Conservation (phyloP, 2,329 filamentous ascomycete genomes). For the Emericellopsis atlantica region DNA sequence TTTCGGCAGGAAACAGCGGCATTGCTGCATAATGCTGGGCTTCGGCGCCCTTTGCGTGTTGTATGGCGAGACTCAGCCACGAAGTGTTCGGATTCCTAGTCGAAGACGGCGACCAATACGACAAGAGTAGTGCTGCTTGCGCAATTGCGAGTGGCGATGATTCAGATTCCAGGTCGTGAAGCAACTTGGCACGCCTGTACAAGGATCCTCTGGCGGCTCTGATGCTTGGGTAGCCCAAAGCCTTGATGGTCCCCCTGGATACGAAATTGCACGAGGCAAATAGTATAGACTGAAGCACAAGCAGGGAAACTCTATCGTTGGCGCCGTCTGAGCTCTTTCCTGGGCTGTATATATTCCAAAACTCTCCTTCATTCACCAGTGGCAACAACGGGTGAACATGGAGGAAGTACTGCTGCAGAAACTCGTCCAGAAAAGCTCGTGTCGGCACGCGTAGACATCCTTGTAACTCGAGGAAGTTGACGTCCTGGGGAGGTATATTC, state of each 20-base stretch:
- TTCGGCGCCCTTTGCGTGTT: conserved; percentile 32
- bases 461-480: conserved; percentile 31
- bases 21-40: conserved; percentile 26
- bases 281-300: conserved; percentile 31
- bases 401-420: conserved; percentile 33
- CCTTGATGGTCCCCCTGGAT: conserved; percentile 23
- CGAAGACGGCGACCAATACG: conserved; percentile 24
- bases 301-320: conserved; percentile 22
- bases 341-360: conserved; percentile 10
- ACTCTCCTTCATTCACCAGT: conserved; percentile 28
- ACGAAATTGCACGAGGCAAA: conserved; percentile 30
- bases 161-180: conserved; percentile 31
- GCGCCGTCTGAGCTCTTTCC: neutral
- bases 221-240: conserved; percentile 27
- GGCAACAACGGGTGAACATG: conserved; percentile 32
- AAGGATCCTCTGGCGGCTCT: conserved; percentile 28
- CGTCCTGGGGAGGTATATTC: conserved; percentile 28
- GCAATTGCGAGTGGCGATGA: conserved; percentile 24
- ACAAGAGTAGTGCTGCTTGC: conserved; percentile 28
- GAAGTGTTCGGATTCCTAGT: conserved; percentile 27
- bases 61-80: conserved; percentile 36
- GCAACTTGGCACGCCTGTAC: conserved; percentile 24
- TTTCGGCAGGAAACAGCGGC: conserved; percentile 13
- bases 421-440: conserved; percentile 27
- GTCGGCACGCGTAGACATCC: conserved; percentile 31